A percentile compares a stretch with the other conserved stretches of the same genome.
phyloP scores from a whole-genome alignment of 2,329 filamentous ascomycete genomes.

The Pyricularia sp. region DNA sequence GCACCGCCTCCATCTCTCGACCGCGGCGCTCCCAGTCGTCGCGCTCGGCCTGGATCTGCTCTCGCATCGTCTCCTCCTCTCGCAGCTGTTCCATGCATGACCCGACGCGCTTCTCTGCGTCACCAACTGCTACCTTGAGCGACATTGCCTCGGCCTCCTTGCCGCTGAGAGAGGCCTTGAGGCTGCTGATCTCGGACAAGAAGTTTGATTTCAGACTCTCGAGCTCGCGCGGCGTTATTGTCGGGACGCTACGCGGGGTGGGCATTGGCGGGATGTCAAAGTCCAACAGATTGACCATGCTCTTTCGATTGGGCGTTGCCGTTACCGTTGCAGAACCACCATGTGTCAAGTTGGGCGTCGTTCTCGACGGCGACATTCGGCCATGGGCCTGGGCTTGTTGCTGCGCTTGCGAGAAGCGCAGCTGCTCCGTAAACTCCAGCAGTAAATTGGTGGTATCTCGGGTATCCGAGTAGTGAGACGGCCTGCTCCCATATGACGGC shows the following conservation, averaged over 20 bases:
- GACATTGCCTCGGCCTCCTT: conserved; percentile 87
- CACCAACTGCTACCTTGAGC: conserved; percentile 76
- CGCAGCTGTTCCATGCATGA: conserved; percentile 76
- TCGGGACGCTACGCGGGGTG: conserved; percentile 84
- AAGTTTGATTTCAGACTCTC: conserved; percentile 88
- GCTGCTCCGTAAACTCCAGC: conserved; percentile 78
- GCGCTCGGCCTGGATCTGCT: conserved; percentile 66
- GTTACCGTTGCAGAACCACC: conserved; percentile 10
- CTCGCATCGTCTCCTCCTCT: conserved; percentile 62
- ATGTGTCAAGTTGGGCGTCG: conserved; percentile 14
- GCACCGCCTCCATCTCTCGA: conserved; percentile 73
- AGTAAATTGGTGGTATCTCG: conserved; percentile 67
- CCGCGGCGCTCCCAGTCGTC: conserved; percentile 77
- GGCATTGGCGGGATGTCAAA: conserved; percentile 92
- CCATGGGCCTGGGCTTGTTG: conserved; percentile 14
- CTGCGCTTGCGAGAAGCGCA: conserved; percentile 31
- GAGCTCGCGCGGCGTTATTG: conserved; percentile 82
- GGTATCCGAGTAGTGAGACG: conserved; percentile 34
- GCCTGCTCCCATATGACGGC: conserved; percentile 11
- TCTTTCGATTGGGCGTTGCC: conserved; percentile 37
- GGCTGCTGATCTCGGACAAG: conserved; percentile 85
- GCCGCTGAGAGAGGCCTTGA: conserved; percentile 83
- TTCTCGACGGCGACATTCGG: conserved; percentile 26
- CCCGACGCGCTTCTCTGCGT: conserved; percentile 87
- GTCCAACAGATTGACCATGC: conserved; percentile 63